phyloP scores from a whole-genome alignment of 192 early-diverging fungal species.

The Podila verticillata region DNA sequence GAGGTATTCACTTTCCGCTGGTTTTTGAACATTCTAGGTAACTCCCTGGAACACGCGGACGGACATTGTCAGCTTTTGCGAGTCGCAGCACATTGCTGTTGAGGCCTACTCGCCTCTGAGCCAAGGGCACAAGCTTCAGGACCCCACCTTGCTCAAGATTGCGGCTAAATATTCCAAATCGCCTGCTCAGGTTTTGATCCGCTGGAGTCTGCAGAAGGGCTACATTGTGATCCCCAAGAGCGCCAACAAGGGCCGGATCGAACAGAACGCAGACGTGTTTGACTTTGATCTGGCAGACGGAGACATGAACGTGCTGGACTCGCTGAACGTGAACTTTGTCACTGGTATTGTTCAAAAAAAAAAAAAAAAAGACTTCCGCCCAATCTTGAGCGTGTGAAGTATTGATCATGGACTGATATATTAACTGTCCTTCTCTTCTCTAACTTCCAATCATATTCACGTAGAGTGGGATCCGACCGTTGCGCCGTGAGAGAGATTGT shows the following conservation, averaged over 20 bases:
- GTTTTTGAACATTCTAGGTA: slow-evolving; percentile 25
- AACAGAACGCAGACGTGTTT: slow-evolving; percentile 68
- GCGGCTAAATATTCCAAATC: slow-evolving; percentile 63
- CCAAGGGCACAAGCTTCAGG: slow-evolving; percentile 57
- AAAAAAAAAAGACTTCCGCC: not conserved
- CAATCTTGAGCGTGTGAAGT: not conserved
- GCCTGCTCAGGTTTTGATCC: slow-evolving; percentile 65
- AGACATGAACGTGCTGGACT: slow-evolving; percentile 67
- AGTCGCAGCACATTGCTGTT: slow-evolving; percentile 58
- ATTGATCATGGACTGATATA: not conserved
- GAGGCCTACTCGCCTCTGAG: slow-evolving; percentile 67
- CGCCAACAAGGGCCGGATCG: slow-evolving; percentile 58
- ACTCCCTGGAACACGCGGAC: slow-evolving; percentile 59
- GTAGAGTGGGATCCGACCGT: slow-evolving; percentile 1
- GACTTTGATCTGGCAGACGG: slow-evolving; percentile 64
- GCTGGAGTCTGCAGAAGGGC: slow-evolving; percentile 70
- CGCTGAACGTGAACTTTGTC: slow-evolving; percentile 57
- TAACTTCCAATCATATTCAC: not conserved
- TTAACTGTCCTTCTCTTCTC: not conserved
- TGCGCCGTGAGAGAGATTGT: not conserved
- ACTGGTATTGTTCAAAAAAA: slow-evolving; percentile 39
- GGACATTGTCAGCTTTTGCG: slow-evolving; percentile 60
- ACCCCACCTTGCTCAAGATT: slow-evolving; percentile 59
- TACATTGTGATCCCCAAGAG: slow-evolving; percentile 69
- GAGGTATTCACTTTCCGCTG: no score